phyloP scores from a whole-genome alignment of 805 yeast species.

The Teunomyces gatunensis region DNA sequence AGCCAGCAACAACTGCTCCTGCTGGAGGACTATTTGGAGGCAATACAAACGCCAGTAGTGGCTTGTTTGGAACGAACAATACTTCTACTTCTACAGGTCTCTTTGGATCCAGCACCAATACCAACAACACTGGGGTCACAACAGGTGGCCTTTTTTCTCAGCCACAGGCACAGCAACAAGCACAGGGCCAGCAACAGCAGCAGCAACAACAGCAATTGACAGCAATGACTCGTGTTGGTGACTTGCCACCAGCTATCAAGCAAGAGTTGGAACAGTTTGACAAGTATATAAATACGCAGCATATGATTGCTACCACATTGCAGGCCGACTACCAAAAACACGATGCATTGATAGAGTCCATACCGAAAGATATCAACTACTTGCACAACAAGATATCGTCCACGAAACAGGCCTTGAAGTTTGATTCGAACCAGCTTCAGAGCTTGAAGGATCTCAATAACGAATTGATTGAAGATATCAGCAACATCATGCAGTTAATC shows the following conservation, averaged over 20 bases:
- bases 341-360: constrained; percentile 59
- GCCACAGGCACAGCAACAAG: constrained; percentile 8
- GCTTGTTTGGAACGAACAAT: constrained; percentile 8
- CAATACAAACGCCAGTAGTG: constrained; percentile 6
- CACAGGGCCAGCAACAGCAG: constrained; percentile 29
- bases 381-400: constrained; percentile 59
- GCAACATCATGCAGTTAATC: constrained; percentile 51
- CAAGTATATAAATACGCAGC: constrained; percentile 70
- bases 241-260: constrained; percentile 68
- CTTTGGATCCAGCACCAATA: constrained; percentile 5
- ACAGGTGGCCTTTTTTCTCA: constrained; percentile 8
- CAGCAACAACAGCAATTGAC: constrained; percentile 52
- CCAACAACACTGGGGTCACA: not conserved
- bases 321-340: constrained; percentile 63
- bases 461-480: constrained; percentile 48
- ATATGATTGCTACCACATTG: constrained; percentile 65
- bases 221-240: constrained; percentile 73
- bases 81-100: constrained; percentile 6
- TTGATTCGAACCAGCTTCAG: constrained; percentile 40
- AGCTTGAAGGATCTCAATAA: constrained; percentile 35
- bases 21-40: constrained; percentile 10
- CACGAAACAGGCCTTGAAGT: constrained; percentile 60
- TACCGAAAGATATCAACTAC: constrained; percentile 70
- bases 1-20: constrained; percentile 10
- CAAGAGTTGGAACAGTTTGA: constrained; percentile 69